These are phyloP conservation scores for Puccinellia tenuiflora DNA, from an alignment of 176 grass and related monocot genomes.

Conservation along the genomic window DNA sequence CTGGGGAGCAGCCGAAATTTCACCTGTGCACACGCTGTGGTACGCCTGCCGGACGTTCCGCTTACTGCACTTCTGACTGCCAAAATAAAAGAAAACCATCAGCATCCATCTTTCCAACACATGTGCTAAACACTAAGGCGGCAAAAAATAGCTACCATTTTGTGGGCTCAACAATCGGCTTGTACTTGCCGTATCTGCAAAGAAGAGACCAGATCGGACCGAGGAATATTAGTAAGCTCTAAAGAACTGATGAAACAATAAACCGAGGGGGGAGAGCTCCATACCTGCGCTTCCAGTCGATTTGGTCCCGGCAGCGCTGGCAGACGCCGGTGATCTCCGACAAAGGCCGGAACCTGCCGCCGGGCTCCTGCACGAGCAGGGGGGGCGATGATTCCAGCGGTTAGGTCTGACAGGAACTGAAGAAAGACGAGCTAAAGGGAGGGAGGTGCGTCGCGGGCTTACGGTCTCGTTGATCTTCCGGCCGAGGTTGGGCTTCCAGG, in stretches of 20 bases:
- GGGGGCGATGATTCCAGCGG: background rate
- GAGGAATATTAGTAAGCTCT: background rate
- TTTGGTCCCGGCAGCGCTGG: conserved; percentile 86
- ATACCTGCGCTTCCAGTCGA: conserved; percentile 98
- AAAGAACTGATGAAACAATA: background rate
- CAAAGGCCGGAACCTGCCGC: conserved; percentile 66
- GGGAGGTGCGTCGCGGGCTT: background rate
- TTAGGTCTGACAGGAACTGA: background rate
- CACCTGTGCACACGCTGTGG: conserved; percentile 82
- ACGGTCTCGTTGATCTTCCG: conserved; percentile 91
- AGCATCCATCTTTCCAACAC: background rate
- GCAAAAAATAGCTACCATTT: conserved; percentile 60
- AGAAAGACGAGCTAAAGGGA: background rate
- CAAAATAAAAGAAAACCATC: conserved; percentile 14
- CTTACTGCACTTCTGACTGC: conserved; percentile 84
- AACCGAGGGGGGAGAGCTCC: background rate
- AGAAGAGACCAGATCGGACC: background rate
- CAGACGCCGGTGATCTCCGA: conserved; percentile 89
- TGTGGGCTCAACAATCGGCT: conserved; percentile 59
- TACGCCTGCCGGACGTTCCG: conserved; percentile 73
- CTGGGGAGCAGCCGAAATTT: background rate
- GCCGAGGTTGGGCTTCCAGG: conserved; percentile 80
- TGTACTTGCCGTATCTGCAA: conserved; percentile 91
- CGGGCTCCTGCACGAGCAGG: conserved; percentile 55
- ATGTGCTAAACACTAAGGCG: background rate